phyloP scores from a whole-genome alignment of 2,329 filamentous ascomycete genomes.

The Xylogone sp. region DNA sequence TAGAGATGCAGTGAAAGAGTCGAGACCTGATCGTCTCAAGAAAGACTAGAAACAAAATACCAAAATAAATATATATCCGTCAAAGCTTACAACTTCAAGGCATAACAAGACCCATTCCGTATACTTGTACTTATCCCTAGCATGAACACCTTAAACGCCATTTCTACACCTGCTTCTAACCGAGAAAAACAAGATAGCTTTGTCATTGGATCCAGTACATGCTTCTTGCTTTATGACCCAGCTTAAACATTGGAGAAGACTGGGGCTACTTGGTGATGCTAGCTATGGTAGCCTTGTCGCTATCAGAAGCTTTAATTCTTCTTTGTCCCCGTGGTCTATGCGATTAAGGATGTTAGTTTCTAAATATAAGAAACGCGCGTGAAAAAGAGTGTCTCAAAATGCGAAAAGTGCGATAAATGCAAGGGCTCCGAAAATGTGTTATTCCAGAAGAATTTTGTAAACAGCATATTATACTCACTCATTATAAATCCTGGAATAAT shows the following conservation, averaged over 20 bases:
- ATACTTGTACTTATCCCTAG: neutral
- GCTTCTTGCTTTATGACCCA: too few species aligned
- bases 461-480: too few species aligned
- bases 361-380: neutral
- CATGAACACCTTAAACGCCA: constrained; percentile 21
- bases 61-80: constrained; percentile 6
- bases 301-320: neutral
- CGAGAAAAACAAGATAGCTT: neutral
- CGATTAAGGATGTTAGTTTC: neutral
- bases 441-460: too few species aligned
- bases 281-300: neutral
- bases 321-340: neutral
- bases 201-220: neutral
- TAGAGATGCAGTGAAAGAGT: too few species aligned
- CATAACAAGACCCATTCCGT: constrained; percentile 2
- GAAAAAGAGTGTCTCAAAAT: neutral
- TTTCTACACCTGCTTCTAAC: constrained; percentile 6
- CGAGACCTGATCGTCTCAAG: too few species aligned
- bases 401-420: too few species aligned
- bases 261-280: neutral
- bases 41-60: too few species aligned
- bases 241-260: too few species aligned
- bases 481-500: neutral
- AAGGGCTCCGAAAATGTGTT: too few species aligned
- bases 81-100: too few species aligned